phyloP scores from a whole-genome alignment of 208 protist genomes.

The Acanthamoeba healyi region DNA sequence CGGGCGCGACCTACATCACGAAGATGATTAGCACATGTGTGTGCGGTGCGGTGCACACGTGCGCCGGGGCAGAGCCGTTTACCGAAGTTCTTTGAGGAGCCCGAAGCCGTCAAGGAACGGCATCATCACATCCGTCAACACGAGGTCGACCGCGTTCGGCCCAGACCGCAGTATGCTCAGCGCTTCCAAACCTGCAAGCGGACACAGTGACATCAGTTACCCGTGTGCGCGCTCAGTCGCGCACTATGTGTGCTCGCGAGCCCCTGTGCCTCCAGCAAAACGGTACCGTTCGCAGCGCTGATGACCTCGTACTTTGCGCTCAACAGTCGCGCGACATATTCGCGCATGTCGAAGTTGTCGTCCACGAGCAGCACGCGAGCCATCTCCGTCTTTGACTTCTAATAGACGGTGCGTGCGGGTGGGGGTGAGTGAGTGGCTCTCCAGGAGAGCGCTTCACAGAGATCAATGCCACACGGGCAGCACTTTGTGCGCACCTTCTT shows the following conservation, averaged over 20 bases:
- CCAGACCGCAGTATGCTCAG: neutral
- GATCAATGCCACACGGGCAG: too few species aligned
- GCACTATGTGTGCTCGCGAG: neutral
- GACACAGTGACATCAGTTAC: neutral
- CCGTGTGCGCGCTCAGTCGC: neutral
- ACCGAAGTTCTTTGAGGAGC: constrained; percentile 53
- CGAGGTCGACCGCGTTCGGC: neutral
- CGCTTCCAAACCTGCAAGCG: constrained; percentile 21
- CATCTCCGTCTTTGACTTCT: constrained; percentile 33
- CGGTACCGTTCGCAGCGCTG: constrained; percentile 28
- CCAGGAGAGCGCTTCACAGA: too few species aligned
- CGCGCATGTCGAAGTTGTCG: constrained; percentile 77
- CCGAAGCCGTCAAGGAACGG: constrained; percentile 76
- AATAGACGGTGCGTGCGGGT: neutral
- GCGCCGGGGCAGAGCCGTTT: too few species aligned
- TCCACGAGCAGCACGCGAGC: constrained; percentile 57
- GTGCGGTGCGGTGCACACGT: neutral
- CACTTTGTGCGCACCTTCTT: constrained; percentile 18
- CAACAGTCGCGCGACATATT: constrained; percentile 69
- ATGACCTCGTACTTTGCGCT: constrained; percentile 45
- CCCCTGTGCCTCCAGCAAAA: neutral
- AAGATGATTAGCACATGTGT: neutral
- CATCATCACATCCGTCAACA: constrained; percentile 79
- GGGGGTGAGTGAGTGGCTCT: too few species aligned
- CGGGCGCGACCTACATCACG: neutral